Evolutionary conservation across 305 asterid species (phyloP).

Genomic region (Fraxinus greggii): DNA sequence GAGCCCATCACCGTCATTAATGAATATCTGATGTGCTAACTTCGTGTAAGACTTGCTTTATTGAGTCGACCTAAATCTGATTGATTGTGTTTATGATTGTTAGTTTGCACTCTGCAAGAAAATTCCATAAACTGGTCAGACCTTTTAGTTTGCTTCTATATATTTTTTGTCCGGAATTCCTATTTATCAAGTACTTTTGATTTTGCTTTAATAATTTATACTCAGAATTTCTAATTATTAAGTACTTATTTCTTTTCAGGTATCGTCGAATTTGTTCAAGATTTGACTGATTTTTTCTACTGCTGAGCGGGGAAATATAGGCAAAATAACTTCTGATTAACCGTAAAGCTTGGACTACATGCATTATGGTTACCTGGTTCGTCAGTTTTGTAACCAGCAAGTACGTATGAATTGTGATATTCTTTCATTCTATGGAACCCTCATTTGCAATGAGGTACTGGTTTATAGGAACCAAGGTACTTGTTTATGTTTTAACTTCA

Average conservation of each 20-base stretch:
- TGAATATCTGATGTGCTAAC: neutral
- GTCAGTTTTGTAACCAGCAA: neutral
- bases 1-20: neutral
- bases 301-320: neutral
- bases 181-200: neutral
- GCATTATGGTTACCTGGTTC: neutral
- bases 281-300: slow-evolving; percentile 33
- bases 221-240: neutral
- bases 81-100: neutral
- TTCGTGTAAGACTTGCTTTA: neutral
- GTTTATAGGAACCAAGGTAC: neutral
- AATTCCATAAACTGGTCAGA: neutral
- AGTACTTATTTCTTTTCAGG: slow-evolving; percentile 40
- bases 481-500: neutral
- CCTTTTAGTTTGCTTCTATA: neutral
- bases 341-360: slow-evolving; percentile 7
- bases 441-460: neutral
- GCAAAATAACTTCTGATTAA: slow-evolving; percentile 1
- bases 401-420: neutral
- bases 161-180: neutral
- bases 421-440: neutral
- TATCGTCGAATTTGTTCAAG: slow-evolving; percentile 71
- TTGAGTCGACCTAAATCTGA: neutral
- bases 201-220: neutral
- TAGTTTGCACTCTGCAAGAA: slow-evolving; percentile 8